Base-by-base conservation (phyloP, 140 eudicot genomes). In the Anethum foeniculum region DNA sequence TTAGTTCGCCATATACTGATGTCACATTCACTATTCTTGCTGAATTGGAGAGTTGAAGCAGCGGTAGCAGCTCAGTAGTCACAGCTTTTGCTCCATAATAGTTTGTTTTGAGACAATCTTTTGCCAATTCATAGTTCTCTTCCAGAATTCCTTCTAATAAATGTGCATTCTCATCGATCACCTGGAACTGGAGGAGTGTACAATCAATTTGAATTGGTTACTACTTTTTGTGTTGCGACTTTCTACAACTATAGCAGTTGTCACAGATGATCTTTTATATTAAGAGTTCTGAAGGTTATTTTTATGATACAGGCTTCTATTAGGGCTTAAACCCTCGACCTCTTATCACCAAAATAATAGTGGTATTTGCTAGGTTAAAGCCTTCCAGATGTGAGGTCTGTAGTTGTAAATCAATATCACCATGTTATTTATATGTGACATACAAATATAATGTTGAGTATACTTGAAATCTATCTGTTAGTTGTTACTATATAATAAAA, bases 11-110 rank as follows among this genome's bases (percentile, higher is more conserved):
- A 46, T 43, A 79, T 19, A 5, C 23, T 6, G 93, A 89, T 32
- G 89, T 75, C 32, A 89, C 51, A 39, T 87, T 89, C 3, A 89
- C 93, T 23, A 89, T 87, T 85, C 93, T 85, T 48, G 90, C 85
- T 3, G 93, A 81, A 36, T 43, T 28, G 1, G 90, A 85, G 41
- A 72, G 83, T n/a, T 81, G 86, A n/a, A 89, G 85, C 44, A 89
- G 89, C 0, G 88, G 88, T 71, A 89, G 80, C 34, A 89, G 71
- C 7, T 88, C 84, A 65, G 85, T 86, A 0, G 85, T 79, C 41
- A 87, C 85, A 71, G 78, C 81, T 77, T 85, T 86, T 28, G 85
- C 67, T 75, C 89, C 93, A 27, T 86, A 89, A n/a, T 84, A 86
- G 75, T 86, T 89, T 12, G 90, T 89, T 65, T 69, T 77, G 3